Conservation (phyloP, 2,329 filamentous ascomycete genomes). For the Elsinoe arachidis region DNA sequence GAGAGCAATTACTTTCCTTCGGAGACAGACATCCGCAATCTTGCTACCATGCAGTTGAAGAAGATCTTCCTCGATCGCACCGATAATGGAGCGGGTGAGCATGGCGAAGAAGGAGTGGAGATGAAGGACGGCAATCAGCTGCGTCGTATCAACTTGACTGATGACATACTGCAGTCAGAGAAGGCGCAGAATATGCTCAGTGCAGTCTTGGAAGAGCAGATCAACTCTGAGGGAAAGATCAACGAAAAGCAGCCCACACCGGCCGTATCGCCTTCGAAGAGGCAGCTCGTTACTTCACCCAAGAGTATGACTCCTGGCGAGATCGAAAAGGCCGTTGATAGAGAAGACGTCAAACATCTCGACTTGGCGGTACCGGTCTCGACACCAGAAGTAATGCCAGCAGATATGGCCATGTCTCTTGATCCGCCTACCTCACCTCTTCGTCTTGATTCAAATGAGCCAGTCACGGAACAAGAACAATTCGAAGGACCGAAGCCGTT, state of each 20-base stretch:
- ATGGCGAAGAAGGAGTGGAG: slow-evolving; percentile 56
- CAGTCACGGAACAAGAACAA: slow-evolving; percentile 19
- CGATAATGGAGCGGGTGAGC: slow-evolving; percentile 52
- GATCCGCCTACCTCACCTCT: background rate
- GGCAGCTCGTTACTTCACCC: background rate
- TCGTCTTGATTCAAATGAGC: slow-evolving; percentile 3
- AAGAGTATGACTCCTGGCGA: slow-evolving; percentile 23
- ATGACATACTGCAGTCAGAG: slow-evolving; percentile 45
- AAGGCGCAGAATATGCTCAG: slow-evolving; percentile 56
- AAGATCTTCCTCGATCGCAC: slow-evolving; percentile 87
- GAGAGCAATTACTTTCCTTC: slow-evolving; percentile 87
- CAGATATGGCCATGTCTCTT: background rate
- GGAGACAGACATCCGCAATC: slow-evolving; percentile 87
- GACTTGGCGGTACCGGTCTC: slow-evolving; percentile 48
- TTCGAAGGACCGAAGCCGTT: slow-evolving; percentile 28
- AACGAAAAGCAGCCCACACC: slow-evolving; percentile 1
- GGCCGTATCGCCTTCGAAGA: background rate
- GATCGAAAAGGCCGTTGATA: slow-evolving; percentile 30
- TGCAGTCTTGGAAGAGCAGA: slow-evolving; percentile 57
- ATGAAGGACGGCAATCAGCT: slow-evolving; percentile 25
- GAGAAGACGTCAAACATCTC: slow-evolving; percentile 51
- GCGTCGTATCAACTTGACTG: slow-evolving; percentile 29
- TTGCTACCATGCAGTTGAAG: slow-evolving; percentile 85
- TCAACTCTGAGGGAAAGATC: slow-evolving; percentile 12
- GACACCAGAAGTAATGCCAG: slow-evolving; percentile 9